Percentiles rank a stretch among this genome's conserved stretches.
These are phyloP conservation scores for Phylloporus scabripes DNA, from an alignment of 768 basidiomycete species.

Conservation along the genomic window DNA sequence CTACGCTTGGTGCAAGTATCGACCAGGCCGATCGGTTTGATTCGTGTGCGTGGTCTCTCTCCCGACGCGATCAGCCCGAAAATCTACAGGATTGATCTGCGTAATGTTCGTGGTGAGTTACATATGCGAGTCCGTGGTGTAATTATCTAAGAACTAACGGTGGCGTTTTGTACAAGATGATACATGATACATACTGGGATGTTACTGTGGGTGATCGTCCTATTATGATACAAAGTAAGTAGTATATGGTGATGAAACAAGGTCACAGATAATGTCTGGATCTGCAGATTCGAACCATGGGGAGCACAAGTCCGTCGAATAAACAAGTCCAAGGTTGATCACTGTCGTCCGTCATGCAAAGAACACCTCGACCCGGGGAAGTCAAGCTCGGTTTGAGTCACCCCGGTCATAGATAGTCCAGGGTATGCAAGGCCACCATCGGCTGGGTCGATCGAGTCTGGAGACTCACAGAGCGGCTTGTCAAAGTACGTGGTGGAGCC, in stretches of 20 bases:
- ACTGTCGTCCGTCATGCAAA: background rate
- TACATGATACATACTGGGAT: background rate
- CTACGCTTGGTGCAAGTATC: too few relatives aligned
- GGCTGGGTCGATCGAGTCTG: slow-evolving; percentile 10
- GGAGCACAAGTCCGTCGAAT: background rate
- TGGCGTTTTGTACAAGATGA: background rate
- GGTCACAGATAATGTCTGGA: background rate
- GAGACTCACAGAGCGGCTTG: slow-evolving; percentile 20
- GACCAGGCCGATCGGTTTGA: too few relatives aligned
- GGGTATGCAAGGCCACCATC: background rate
- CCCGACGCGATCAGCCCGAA: too few relatives aligned
- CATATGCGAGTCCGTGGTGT: slow-evolving; percentile 6
- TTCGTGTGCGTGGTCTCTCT: too few relatives aligned
- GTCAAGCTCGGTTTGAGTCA: background rate
- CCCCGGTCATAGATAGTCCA: background rate
- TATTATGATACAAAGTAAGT: slow-evolving; percentile 4
- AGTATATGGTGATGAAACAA: background rate
- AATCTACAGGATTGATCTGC: background rate
- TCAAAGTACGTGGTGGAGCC: slow-evolving; percentile 3
- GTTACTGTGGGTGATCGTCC: background rate
- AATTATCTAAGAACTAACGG: background rate
- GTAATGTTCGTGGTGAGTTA: background rate
- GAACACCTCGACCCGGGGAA: background rate
- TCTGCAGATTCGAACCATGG: background rate
- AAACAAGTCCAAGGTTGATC: background rate